phyloP scores from a whole-genome alignment of 805 yeast species.

The Jamesozyma gamospora region DNA sequence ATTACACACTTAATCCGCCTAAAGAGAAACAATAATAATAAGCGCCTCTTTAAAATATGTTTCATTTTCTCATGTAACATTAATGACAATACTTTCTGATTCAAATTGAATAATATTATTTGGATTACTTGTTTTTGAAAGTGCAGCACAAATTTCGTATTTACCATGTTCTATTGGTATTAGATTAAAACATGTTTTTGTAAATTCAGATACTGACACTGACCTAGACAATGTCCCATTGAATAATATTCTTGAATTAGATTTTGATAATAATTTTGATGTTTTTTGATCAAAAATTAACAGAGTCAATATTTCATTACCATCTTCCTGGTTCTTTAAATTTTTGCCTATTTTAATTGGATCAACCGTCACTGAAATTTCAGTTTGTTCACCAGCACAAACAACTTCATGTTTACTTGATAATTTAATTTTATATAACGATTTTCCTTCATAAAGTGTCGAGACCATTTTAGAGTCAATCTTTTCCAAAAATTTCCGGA shows the following conservation, averaged over 20 bases:
- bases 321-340: not conserved
- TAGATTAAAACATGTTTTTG: constrained; percentile 36
- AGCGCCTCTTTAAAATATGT: no score
- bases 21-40: no score
- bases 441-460: constrained; percentile 15
- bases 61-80: no score
- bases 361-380: constrained; percentile 7
- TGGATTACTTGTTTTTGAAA: constrained; percentile 5
- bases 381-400: constrained; percentile 9
- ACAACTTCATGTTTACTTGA: constrained; percentile 5
- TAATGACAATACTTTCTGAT: constrained; percentile 1
- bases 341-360: constrained; percentile 4
- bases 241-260: constrained; percentile 50
- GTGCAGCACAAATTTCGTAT: constrained; percentile 59
- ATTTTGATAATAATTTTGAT: constrained; percentile 14
- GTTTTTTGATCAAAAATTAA: constrained; percentile 19
- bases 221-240: constrained; percentile 59
- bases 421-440: constrained; percentile 12
- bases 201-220: constrained; percentile 34
- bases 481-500: constrained; percentile 21
- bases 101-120: constrained; percentile 9
- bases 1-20: no score
- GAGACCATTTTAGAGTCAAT: constrained; percentile 19
- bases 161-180: constrained; percentile 68
- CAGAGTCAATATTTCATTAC: constrained; percentile 5